Evolutionary conservation across 2,329 filamentous ascomycete genomes (phyloP).

Genomic region (Cytospora mali): DNA sequence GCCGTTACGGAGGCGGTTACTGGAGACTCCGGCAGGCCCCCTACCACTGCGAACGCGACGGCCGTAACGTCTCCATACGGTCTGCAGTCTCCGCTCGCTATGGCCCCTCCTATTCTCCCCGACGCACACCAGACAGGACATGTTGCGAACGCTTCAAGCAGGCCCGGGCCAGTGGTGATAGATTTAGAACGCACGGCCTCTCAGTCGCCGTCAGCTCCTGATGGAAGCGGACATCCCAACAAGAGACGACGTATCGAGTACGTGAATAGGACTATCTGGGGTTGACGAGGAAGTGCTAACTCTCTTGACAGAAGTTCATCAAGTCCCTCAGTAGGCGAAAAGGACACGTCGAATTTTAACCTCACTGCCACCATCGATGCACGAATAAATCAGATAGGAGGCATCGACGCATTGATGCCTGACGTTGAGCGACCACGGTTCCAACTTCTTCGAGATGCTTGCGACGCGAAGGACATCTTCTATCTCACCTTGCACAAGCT

Average conservation of each 20-base stretch:
- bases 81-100: constrained; percentile 3
- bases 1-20: not conserved
- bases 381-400: constrained; percentile 6
- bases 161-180: not conserved
- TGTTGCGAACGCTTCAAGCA: not conserved
- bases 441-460: constrained; percentile 60
- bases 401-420: constrained; percentile 29
- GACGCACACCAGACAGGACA: not conserved
- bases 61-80: not conserved
- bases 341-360: not conserved
- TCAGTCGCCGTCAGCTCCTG: not conserved
- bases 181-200: not conserved
- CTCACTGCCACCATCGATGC: constrained; percentile 7
- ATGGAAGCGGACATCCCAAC: constrained; percentile 1
- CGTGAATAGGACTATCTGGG: constrained; percentile 4
- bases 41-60: not conserved
- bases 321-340: not conserved
- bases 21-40: not conserved
- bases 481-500: constrained; percentile 69
- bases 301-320: not conserved
- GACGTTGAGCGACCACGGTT: constrained; percentile 52
- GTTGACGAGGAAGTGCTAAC: constrained; percentile 25
- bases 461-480: constrained; percentile 57
- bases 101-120: constrained; percentile 19
- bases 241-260: constrained; percentile 27